Conservation (phyloP, 176 grass and related monocot genomes). For the Aegilops umbellulata region DNA sequence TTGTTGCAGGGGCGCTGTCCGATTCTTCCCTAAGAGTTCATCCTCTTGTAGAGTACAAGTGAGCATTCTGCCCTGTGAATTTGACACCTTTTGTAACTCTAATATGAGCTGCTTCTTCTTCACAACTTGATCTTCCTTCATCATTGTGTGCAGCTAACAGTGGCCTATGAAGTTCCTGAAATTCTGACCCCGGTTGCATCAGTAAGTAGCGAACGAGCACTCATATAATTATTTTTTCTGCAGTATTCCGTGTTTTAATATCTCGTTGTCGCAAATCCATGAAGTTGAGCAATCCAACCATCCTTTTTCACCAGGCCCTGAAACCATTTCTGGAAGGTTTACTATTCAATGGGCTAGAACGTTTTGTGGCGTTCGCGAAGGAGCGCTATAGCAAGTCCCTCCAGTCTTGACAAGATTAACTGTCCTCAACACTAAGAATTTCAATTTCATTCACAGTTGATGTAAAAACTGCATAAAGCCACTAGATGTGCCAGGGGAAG, state of each 20-base stretch:
- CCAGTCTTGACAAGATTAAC: slow-evolving; percentile 19
- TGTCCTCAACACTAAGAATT: not conserved
- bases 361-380: slow-evolving; percentile 58
- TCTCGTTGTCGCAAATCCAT: not conserved
- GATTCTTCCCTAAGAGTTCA: slow-evolving; percentile 74
- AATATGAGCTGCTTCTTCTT: not conserved
- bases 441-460: not conserved
- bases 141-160: slow-evolving; percentile 62
- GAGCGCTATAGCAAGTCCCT: slow-evolving; percentile 59
- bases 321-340: slow-evolving; percentile 91
- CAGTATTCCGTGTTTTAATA: not conserved
- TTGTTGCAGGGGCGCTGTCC: slow-evolving; percentile 76
- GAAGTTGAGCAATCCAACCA: slow-evolving; percentile 14
- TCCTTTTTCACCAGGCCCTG: slow-evolving; percentile 57
- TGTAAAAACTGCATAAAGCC: slow-evolving; percentile 9
- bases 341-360: slow-evolving; percentile 64
- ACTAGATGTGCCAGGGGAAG: not conserved
- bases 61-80: slow-evolving; percentile 13
- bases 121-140: slow-evolving; percentile 6
- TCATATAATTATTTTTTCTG: not conserved
- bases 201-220: slow-evolving; percentile 35
- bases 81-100: not conserved
- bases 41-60: slow-evolving; percentile 92
- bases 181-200: slow-evolving; percentile 82
- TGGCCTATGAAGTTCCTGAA: slow-evolving; percentile 89